phyloP scores from a whole-genome alignment of 768 basidiomycete genomes.

The Lanmaoa pseudosensibilis region DNA sequence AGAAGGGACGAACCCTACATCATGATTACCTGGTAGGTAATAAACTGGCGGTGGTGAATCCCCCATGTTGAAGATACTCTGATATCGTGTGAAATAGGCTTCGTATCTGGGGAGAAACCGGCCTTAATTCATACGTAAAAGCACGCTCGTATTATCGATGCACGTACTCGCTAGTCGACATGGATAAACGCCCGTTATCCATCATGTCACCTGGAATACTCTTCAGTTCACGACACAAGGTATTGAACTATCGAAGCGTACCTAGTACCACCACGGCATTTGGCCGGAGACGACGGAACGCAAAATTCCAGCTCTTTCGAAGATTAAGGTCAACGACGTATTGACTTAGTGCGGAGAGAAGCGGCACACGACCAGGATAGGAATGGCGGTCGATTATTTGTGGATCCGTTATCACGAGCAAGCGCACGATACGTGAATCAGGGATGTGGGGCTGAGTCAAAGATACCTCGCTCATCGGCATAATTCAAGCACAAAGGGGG shows the following conservation, averaged over 20 bases:
- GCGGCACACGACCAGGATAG: constrained; percentile 58
- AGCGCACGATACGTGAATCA: constrained; percentile 27
- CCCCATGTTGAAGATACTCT: constrained; percentile 60
- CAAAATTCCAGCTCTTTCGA: constrained; percentile 80
- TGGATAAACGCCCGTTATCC: constrained; percentile 73
- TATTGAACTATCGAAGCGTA: background rate
- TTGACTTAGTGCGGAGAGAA: constrained; percentile 60
- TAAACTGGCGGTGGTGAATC: constrained; percentile 50
- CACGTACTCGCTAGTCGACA: constrained; percentile 69
- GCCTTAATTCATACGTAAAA: constrained; percentile 5
- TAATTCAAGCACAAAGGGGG: background rate
- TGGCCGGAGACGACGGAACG: constrained; percentile 51
- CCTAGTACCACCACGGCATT: constrained; percentile 82
- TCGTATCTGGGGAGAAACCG: constrained; percentile 59
- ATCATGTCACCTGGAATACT: constrained; percentile 67
- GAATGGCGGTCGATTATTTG: constrained; percentile 79
- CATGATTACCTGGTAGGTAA: constrained; percentile 90
- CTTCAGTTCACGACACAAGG: background rate
- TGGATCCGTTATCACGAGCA: constrained; percentile 84
- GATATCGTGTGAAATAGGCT: constrained; percentile 65
- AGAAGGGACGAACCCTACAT: constrained; percentile 59
- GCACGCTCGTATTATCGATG: background rate
- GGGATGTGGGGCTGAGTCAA: constrained; percentile 19
- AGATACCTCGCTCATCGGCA: background rate
- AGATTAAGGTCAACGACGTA: constrained; percentile 78